Evolutionary conservation across 768 basidiomycete species (phyloP), one percentile per base, ranked within the genome.

Genomic region (Hypholoma fasciculare): DNA sequence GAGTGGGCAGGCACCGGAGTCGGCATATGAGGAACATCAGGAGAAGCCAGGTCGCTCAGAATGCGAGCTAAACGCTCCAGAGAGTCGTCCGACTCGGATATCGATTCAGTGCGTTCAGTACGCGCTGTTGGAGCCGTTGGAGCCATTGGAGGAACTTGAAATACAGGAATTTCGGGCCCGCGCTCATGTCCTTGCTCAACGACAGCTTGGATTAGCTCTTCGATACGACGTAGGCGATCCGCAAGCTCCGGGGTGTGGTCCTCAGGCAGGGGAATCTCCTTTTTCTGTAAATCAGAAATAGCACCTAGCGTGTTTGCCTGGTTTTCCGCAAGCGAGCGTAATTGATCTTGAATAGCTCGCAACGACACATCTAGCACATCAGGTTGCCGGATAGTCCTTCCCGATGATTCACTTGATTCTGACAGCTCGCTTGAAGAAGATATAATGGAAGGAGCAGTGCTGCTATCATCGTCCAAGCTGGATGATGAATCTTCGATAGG

Each of bases 241-340:
- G 71, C 59, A 46, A 82, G 61, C 53, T 66, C 82, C 52, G 67
- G 58, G 1, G 66, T 76, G 72, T 66, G 81, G 27, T 79, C 75
- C 26, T 69, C 71, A 11, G 72, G 67, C 20, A 63, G 69, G 6
- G 74, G 72, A n/a, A 68, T 61, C 46, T 77, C 71, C 17, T 81
- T 78, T 30, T 79, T 76, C 17, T 82, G 80, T 53, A 94, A 73
- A 23, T 86, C 82, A 56, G 89, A 83, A 37, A 95, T 70, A 58
- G 85, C 73, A 30, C 81, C 78, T 52, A 86, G 85, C 7, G 88
- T 82, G 0, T 80, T 74, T 0, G 70, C 64, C 69, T 96, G 92
- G 5, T 81, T 84, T 49, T 89, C 79, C 70, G 83, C 77, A 19
- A 96, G 69, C 8, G 79, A 82, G 9, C 76, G 74, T 7, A 87